Conservation (phyloP, 768 basidiomycete species). For the Tulasnella sp. region DNA sequence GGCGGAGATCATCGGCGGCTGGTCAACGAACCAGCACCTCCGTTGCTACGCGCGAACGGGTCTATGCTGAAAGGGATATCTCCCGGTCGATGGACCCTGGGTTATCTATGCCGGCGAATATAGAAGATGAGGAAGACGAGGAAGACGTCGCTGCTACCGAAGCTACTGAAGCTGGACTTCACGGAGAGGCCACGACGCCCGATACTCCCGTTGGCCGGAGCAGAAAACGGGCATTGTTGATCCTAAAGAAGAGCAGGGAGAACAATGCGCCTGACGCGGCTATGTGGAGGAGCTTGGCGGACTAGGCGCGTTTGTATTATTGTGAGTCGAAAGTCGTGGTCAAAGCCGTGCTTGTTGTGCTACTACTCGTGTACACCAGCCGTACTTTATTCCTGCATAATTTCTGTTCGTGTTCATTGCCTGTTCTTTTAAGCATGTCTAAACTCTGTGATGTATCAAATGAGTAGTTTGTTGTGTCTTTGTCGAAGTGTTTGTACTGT, state of each 20-base stretch:
- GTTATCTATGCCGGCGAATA: background rate
- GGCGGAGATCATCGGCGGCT: background rate
- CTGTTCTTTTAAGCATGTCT: too few relatives aligned
- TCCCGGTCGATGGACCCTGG: conserved; percentile 10
- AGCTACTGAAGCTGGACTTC: background rate
- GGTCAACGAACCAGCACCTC: conserved; percentile 3
- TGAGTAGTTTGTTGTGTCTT: too few relatives aligned
- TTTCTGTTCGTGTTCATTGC: too few relatives aligned
- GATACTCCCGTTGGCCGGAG: background rate
- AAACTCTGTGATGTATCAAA: too few relatives aligned
- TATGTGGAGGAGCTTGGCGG: conserved; percentile 12
- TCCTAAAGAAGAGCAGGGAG: conserved; percentile 6
- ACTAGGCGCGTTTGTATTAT: too few relatives aligned
- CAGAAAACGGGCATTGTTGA: conserved; percentile 2
- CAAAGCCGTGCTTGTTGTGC: too few relatives aligned
- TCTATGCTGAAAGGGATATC: conserved; percentile 7
- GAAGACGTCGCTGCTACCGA: background rate
- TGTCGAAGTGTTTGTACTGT: too few relatives aligned
- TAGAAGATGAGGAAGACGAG: conserved; percentile 11
- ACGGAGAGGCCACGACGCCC: background rate
- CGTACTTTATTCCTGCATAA: too few relatives aligned
- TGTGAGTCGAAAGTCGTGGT: too few relatives aligned
- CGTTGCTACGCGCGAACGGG: background rate
- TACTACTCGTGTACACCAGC: too few relatives aligned
- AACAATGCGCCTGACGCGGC: background rate